Evolutionary conservation across 83 land plant genomes (phyloP).

Genomic region (Diphasiastrum complanatum): DNA sequence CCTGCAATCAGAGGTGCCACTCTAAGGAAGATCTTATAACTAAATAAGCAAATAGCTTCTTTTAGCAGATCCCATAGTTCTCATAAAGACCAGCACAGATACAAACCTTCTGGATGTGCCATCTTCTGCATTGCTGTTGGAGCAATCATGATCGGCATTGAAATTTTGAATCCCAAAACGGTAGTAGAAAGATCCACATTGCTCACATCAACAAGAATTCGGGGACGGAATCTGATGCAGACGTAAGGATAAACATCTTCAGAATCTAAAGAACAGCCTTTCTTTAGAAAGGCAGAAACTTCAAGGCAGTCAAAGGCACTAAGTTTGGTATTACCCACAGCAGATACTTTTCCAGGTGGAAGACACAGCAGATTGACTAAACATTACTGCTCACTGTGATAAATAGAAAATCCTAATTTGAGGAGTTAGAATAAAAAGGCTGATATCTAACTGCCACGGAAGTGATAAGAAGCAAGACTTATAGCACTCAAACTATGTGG

Average conservation of each 20-base stretch:
- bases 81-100: neutral
- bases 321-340: no score
- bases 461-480: no score
- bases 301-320: no score
- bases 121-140: slow-evolving; percentile 57
- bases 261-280: neutral
- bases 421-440: no score
- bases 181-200: slow-evolving; percentile 48
- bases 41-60: neutral
- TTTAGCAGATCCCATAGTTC: neutral
- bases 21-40: neutral
- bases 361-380: no score
- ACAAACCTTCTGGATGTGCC: slow-evolving; percentile 62
- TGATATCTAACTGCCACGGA: no score
- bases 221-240: slow-evolving; percentile 51
- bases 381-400: no score
- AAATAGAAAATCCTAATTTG: no score
- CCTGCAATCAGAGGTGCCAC: slow-evolving; percentile 29
- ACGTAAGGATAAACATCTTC: neutral
- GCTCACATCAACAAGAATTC: slow-evolving; percentile 59
- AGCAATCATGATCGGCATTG: slow-evolving; percentile 68
- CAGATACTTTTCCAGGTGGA: no score
- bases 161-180: slow-evolving; percentile 49
- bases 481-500: no score
- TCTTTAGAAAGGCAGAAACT: neutral